Evolutionary conservation across 257 asterid genomes (phyloP), one percentile per base, ranked within the genome.

Genomic region (Gardenia jasminoides): DNA sequence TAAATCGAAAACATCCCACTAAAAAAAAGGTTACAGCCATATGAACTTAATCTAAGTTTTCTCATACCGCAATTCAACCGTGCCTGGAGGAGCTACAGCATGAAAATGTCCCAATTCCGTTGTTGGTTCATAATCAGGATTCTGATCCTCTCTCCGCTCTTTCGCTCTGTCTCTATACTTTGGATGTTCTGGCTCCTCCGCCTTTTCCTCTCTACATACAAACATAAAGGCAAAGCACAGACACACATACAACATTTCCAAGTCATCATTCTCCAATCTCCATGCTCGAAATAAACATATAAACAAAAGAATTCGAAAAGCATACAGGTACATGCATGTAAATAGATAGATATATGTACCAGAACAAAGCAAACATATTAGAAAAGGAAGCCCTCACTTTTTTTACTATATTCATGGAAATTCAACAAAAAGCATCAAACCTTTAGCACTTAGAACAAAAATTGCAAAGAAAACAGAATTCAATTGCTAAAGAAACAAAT

Each of bases 1-100:
- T 33, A 48, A 26, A 74, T 36, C 24, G 66, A 17, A 44, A 59
- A 41, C 47, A 20, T 58, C 28, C 80, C 78, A 68, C 67, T 16
- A 59, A 58, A 52, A 48, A 36, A 17, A 36, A 26, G 44, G 12
- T 19, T 47, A 7, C 50, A 48, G 52, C 3, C 76, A 79, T 48
- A 17, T 20, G 30, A 80, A 44, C 69, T 13, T 8, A 20, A n/a
- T 22, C 33, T 43, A 70, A 69, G 76, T 56, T 56, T 56, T 66
- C 12, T 84, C 80, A 10, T 83, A 94, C 98, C 87, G 80, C 31
- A 94, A 77, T 80, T 96, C 98, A 78, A 79, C 91, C 78, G 88
- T 84, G 46, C 99, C 99, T 0, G 99, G 99, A n/a, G 99, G 99
- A 76, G 97, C 97, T 82, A 93, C 99, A 70, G 97, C 97, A 75